phyloP scores from a whole-genome alignment of 805 yeast genomes.

The Saccharomycopsis sp. region DNA sequence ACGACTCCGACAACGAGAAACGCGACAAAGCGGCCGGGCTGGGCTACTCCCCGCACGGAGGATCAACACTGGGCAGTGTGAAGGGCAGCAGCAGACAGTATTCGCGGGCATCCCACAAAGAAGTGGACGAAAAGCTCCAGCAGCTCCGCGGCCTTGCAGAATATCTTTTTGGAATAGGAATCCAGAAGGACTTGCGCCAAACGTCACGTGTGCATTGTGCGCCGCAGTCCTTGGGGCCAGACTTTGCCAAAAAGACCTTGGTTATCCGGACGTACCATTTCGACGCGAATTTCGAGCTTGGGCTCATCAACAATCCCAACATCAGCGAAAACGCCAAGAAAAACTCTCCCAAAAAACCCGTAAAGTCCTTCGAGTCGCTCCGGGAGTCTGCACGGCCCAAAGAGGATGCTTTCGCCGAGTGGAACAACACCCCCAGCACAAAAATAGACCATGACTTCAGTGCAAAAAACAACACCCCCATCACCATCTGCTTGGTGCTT shows the following conservation, averaged over 20 bases:
- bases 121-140: not conserved
- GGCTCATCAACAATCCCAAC: not conserved
- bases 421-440: slow-evolving; percentile 14
- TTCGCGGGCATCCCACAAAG: not conserved
- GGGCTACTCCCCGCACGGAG: not conserved
- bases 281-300: slow-evolving; percentile 18
- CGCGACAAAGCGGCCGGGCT: not conserved
- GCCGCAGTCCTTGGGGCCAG: slow-evolving; percentile 9
- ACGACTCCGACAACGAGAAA: slow-evolving; percentile 18
- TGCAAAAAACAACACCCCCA: slow-evolving; percentile 19
- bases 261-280: slow-evolving; percentile 20
- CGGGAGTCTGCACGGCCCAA: not conserved
- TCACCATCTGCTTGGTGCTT: slow-evolving; percentile 18
- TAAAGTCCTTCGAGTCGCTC: not conserved
- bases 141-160: slow-evolving; percentile 11
- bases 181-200: slow-evolving; percentile 17
- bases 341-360: slow-evolving; percentile 3
- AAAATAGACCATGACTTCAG: slow-evolving; percentile 20
- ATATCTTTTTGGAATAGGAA: slow-evolving; percentile 18
- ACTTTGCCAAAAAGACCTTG: slow-evolving; percentile 13
- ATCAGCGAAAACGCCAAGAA: not conserved
- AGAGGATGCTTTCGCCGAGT: slow-evolving; percentile 2
- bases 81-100: not conserved
- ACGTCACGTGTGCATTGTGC: slow-evolving; percentile 20
- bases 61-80: not conserved